Base-by-base conservation (phyloP, 768 basidiomycete species). In the Rhodosporidiobolus odoratus region DNA sequence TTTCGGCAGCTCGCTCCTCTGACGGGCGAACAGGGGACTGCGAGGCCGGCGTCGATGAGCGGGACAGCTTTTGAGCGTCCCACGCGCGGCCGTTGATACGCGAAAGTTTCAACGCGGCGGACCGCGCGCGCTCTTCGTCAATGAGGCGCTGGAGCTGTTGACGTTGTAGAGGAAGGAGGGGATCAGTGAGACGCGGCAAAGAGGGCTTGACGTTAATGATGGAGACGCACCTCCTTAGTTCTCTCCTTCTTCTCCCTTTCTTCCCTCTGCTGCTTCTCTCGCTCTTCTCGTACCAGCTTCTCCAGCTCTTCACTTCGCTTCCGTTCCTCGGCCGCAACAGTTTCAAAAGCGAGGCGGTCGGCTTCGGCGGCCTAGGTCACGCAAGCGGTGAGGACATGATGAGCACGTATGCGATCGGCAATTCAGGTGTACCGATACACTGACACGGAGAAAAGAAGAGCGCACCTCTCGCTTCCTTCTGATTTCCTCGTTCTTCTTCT, bases 51-150 rank as follows among this genome's bases (percentile, higher is more conserved):
- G 25, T 1, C 37, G 57, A 30, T 23, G 43, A 19, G 25, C 47
- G 10, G 3, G 65, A 32, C n/a, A 61, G 19, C 47, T 71, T 71
- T 37, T 43, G 64, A 25, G 59, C 64, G 60, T 71, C 69, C 69
- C 69, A 71, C 15, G 64, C 64, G 43, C 69, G 58, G 3, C 64
- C 64, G 9, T 61, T 23, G 17, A 45, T 41, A 13, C 38, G 47
- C 3, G 69, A 45, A 47, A 66, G 69, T 41, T 71, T 71, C 45
- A 38, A 35, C 27, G 61, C 65, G 32, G 69, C 69, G 25, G 65
- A 40, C 34, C 52, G 54, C 21, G 65, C 69, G 23, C 69, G 59
- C 27, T 56, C 64, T n/a, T 43, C 64, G 65, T 71, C 43, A 56
- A 71, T 66, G 34, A 17, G 17, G 60, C 32, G 47, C 34, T 71